Evolutionary conservation across 108 stramenopile genomes (phyloP).

Genomic region (Skeletonema tropicum): DNA sequence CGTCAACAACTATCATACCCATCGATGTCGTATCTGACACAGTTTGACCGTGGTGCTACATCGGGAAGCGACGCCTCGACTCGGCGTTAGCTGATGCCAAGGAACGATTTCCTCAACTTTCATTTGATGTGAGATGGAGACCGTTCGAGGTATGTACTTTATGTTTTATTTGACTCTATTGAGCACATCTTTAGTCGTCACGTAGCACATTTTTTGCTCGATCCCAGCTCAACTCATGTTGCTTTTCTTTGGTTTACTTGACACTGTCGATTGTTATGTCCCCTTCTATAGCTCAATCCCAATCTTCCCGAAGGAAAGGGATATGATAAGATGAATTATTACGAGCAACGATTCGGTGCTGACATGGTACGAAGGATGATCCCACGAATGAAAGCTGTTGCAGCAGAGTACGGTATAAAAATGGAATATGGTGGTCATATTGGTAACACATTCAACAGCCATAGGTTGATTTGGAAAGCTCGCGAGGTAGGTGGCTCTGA

Average conservation of each 20-base stretch:
- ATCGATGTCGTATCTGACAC: constrained; percentile 54
- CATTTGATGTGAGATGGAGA: constrained; percentile 48
- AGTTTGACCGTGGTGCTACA: constrained; percentile 54
- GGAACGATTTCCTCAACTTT: constrained; percentile 22
- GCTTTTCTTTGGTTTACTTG: not conserved
- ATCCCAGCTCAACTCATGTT: too few species aligned
- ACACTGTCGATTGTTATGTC: too few species aligned
- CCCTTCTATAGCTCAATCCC: constrained; percentile 44
- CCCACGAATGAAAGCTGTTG: constrained; percentile 47
- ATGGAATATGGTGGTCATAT: constrained; percentile 47
- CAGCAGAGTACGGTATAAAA: constrained; percentile 35
- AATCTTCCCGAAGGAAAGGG: constrained; percentile 38
- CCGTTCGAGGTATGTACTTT: constrained; percentile 42
- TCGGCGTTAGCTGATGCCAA: constrained; percentile 29
- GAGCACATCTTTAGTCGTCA: too few species aligned
- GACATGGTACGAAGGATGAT: constrained; percentile 37
- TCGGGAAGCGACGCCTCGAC: constrained; percentile 50
- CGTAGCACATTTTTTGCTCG: too few species aligned
- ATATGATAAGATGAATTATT: constrained; percentile 43
- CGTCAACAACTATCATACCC: constrained; percentile 4
- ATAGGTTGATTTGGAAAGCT: constrained; percentile 51
- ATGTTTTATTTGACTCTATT: too few species aligned
- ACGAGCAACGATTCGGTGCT: constrained; percentile 36
- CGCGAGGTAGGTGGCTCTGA: constrained; percentile 46
- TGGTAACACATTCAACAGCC: constrained; percentile 50